Conservation (phyloP, 352 stramenopile genomes). For the Pythium phragmitis region DNA sequence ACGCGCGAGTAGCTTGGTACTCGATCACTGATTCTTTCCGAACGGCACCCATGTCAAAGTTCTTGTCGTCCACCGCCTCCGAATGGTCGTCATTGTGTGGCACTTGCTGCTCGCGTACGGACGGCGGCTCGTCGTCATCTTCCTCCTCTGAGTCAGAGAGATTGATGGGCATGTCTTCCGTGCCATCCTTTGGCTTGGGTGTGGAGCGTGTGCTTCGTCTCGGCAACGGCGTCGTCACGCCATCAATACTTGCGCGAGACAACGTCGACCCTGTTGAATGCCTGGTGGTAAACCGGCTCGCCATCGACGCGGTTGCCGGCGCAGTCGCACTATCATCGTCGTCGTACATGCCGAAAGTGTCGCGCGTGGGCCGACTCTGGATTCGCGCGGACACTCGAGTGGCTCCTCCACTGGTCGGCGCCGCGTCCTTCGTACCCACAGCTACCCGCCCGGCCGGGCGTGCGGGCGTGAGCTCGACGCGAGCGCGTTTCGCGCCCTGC, state of each 20-base stretch:
- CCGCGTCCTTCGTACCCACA: neutral
- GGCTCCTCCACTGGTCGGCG: neutral
- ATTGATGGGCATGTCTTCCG: conserved; percentile 28
- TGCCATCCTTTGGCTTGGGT: conserved; percentile 16
- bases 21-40: conserved; percentile 9
- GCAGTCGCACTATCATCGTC: neutral
- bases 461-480: conserved; percentile 10
- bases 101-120: neutral
- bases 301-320: neutral
- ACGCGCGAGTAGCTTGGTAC: conserved; percentile 13
- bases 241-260: neutral
- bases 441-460: neutral
- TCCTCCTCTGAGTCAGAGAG: conserved; percentile 25
- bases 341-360: conserved; percentile 22
- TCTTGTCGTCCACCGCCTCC: conserved; percentile 13
- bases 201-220: conserved; percentile 12
- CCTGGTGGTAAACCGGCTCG: conserved; percentile 3
- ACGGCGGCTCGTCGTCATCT: neutral
- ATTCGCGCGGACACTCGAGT: conserved; percentile 8
- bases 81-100: neutral
- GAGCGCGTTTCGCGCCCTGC: neutral
- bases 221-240: neutral
- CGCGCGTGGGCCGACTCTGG: neutral
- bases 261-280: neutral
- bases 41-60: conserved; percentile 13